Conservation (phyloP, 116 monocot species). For the Iris pallida region DNA sequence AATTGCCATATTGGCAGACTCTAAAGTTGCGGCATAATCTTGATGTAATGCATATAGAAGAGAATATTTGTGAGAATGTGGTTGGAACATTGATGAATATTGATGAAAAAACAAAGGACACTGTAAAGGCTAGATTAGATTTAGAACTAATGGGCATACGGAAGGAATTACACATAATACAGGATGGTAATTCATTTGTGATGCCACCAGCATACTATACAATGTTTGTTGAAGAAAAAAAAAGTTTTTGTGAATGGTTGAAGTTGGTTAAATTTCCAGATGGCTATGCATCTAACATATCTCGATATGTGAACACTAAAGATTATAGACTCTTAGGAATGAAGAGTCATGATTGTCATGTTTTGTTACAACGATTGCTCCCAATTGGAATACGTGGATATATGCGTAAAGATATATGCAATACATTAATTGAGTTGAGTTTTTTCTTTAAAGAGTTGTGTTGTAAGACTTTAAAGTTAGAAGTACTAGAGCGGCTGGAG, state of each 20-base stretch:
- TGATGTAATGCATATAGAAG: not conserved
- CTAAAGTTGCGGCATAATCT: not conserved
- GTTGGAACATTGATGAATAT: not conserved
- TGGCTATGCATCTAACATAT: not conserved
- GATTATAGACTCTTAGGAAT: not conserved
- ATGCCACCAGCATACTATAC: not conserved
- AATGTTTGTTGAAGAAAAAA: not conserved
- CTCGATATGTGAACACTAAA: not conserved
- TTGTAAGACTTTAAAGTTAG: no score
- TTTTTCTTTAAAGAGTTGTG: no score
- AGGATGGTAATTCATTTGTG: no score
- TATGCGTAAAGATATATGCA: no score
- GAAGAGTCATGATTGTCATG: not conserved
- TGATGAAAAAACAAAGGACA: not conserved
- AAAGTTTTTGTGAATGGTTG: not conserved
- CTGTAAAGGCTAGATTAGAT: not conserved
- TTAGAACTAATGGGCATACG: not conserved
- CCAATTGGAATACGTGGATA: no score
- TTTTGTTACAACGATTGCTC: not conserved
- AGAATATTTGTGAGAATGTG: not conserved
- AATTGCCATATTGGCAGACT: not conserved
- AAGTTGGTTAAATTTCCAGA: not conserved
- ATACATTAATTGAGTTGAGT: no score
- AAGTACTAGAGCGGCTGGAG: no score
- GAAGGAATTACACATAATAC: no score